Evolutionary conservation across 495 filamentous ascomycete genomes (phyloP), one percentile per base, ranked within the genome.

Genomic region (Aspergillus asperescens): DNA sequence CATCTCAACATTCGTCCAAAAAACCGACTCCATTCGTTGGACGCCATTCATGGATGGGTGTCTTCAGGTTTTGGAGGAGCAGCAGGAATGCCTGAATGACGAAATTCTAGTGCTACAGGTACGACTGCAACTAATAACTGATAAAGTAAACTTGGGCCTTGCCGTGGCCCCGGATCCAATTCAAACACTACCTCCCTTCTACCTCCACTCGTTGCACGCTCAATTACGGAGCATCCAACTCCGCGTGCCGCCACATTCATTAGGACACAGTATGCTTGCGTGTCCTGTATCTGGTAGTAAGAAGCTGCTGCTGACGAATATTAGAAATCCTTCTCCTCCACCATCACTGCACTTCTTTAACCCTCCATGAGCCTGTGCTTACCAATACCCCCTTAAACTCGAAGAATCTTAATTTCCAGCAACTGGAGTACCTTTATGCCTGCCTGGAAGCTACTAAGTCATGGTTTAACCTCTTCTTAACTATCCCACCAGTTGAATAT

Each of bases 21-120:
- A 66, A 44, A 70, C 72, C 3, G 73, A 80, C 35, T 66, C 75
- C 4, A 59, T 83, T 5, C 67, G 65, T 9, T 83, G 77, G 75
- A 78, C 72, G 9, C 55, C 74, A 5, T 70, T 79, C 42, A 68
- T 83, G 61, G 78, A 81, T 27, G 73, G 79, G 20, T 77, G 71
- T 31, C 65, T 83, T 2, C 55, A 64, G 1, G 54, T 67, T 0
- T 64, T 83, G 1, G 60, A 69, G 1, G 63, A 77, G 28, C 59
- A 64, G 7, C 70, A 69, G 37, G 77, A 80, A 48, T 73, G 72
- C 52, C 62, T 69, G 3, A 69, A 73, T 10, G 81, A 84, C 62
- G 69, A 75, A 22, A 50, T 77, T 28, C 60, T 83, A 12, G 68
- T 77, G 3, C 62, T 74, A 3, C 63, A 76, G 20, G 75, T 78